These are phyloP conservation scores for Carex parvula DNA, from an alignment of 176 grass and related monocot species.

Conservation along the genomic window DNA sequence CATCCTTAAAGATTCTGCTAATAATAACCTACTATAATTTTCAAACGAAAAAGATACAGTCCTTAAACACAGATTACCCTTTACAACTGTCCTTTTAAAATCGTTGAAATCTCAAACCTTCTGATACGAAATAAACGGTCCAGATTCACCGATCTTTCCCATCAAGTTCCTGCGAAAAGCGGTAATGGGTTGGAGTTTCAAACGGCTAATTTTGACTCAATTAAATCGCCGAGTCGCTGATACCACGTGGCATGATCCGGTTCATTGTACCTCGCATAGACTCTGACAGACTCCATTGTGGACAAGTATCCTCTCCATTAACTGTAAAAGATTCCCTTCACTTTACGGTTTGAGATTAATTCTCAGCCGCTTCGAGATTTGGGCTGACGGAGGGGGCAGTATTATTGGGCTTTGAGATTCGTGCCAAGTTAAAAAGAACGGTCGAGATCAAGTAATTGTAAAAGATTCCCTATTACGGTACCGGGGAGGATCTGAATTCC, in stretches of 20 bases:
- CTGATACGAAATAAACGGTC: neutral
- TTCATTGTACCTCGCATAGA: neutral
- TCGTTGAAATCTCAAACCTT: neutral
- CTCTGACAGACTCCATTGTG: neutral
- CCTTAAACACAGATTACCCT: neutral
- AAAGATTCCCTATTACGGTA: too few species aligned
- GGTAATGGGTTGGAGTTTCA: slow-evolving; percentile 9
- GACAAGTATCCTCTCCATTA: too few species aligned
- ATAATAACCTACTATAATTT: neutral
- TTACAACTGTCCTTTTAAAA: too few species aligned
- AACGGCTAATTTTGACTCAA: slow-evolving; percentile 18
- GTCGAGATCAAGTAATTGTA: too few species aligned
- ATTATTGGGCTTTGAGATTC: too few species aligned
- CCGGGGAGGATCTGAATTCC: too few species aligned
- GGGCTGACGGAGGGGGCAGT: too few species aligned
- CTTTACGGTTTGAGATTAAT: too few species aligned
- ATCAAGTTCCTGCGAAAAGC: neutral
- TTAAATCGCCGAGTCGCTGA: neutral
- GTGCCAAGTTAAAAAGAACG: too few species aligned
- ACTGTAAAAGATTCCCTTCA: too few species aligned
- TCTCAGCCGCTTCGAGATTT: too few species aligned
- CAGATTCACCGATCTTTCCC: neutral
- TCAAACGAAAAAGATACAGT: neutral
- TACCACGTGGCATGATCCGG: slow-evolving; percentile 11
- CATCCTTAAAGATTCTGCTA: neutral